Base-by-base conservation (phyloP, 2,329 filamentous ascomycete genomes). In the Hypocrella siamensis region DNA sequence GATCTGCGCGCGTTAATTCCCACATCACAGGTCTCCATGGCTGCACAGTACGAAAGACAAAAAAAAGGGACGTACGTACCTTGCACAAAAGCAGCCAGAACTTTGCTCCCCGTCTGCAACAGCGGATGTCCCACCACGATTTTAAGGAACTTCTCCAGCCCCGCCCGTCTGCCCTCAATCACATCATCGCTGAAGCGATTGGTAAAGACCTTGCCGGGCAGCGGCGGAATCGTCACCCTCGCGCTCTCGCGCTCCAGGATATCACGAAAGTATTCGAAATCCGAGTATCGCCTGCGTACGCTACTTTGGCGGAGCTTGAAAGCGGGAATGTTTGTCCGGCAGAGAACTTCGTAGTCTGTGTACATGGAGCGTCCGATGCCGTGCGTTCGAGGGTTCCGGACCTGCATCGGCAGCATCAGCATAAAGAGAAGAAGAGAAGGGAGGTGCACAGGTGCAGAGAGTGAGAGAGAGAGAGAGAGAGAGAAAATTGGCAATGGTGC, bases 201-300 rank as follows among this genome's bases (percentile, higher is more conserved):
- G 31, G 88, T 93, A 46, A 96, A 94, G 34, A 98, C 90, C 60
- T 96, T 98, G 31, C 90, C 90, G 0, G 90, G 90, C 40, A 98
- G 63, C 5, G 90, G 88, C 1, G 90, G 90, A 49, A 98, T 98
- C 16, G 85, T 93, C 36, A 98, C 90, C 42, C 88, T 74, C 36
- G 86, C 86, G 46, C 75, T 82, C 61, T 98, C 90, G 45, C 90
- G 78, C 70, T 98, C 90, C 38, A 98, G 73, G 41, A 96, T 93
- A 57, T 98, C 90, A 52, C 90, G 82, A 58, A 98, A 98, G 61
- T 93, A 88, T 62, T 98, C 90, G 55, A 98, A 98, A 58, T 98
- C 90, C 35, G 80, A 90, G 65, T 98, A 98, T 32, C 90, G 83
- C 40, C 90, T 77, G 44, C 86, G 84, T 39, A 98, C 90, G 44